Evolutionary conservation across 2,329 filamentous ascomycete genomes (phyloP).

Genomic region (Ophiostoma sp.): DNA sequence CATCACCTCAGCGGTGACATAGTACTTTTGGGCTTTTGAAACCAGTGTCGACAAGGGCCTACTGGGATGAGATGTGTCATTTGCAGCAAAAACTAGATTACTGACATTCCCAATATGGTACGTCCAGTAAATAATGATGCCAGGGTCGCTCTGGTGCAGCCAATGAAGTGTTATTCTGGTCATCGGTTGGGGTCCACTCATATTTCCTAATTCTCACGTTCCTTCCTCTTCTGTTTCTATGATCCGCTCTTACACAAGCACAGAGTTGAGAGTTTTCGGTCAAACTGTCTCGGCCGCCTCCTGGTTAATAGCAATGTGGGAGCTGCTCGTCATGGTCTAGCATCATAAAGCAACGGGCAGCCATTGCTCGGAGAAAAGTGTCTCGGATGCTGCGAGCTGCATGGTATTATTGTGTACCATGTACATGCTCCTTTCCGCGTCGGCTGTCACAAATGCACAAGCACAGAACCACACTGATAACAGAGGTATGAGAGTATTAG

Average conservation of each 20-base stretch:
- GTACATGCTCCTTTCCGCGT: background rate
- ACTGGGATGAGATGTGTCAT: background rate
- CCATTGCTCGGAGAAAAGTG: background rate
- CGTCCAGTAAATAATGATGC: background rate
- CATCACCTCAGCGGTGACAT: too few species aligned
- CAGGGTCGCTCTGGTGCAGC: background rate
- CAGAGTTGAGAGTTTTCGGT: background rate
- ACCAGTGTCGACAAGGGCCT: background rate
- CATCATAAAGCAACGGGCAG: too few species aligned
- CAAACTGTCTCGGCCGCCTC: background rate
- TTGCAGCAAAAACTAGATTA: background rate
- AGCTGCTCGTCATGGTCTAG: background rate
- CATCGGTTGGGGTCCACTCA: background rate
- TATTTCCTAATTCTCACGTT: background rate
- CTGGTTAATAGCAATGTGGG: background rate
- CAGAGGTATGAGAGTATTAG: background rate
- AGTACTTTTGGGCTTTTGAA: background rate
- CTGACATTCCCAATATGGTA: background rate
- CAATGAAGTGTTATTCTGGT: background rate
- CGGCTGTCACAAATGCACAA: background rate
- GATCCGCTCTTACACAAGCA: background rate
- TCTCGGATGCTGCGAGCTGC: background rate
- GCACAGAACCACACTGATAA: background rate
- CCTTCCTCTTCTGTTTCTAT: constrained; percentile 3
- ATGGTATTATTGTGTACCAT: background rate